phyloP scores from a whole-genome alignment of 495 filamentous ascomycete genomes.

The Aspergillus panamensis region DNA sequence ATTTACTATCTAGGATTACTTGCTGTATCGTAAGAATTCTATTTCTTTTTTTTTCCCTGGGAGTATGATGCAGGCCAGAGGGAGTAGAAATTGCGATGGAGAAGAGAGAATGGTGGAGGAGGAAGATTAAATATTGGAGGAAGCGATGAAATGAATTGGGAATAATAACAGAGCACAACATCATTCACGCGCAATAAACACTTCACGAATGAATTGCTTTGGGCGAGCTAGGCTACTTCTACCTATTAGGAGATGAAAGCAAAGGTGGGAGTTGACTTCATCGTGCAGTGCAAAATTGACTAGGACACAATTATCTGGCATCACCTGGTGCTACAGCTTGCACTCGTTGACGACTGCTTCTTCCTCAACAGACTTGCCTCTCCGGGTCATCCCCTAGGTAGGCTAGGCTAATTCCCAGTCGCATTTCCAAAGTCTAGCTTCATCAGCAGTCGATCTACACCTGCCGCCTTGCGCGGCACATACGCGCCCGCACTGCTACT shows the following conservation, averaged over 20 bases:
- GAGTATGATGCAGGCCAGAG: no score
- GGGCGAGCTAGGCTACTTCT: background rate
- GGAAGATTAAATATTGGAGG: no score
- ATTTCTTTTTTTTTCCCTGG: no score
- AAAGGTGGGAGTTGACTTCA: background rate
- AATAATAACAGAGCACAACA: no score
- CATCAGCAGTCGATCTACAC: conserved; percentile 79
- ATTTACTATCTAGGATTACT: no score
- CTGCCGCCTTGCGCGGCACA: conserved; percentile 61
- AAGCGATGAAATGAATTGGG: no score
- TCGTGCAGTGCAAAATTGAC: conserved; percentile 11
- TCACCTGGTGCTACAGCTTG: conserved; percentile 21
- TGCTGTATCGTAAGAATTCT: no score
- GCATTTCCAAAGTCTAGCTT: conserved; percentile 71
- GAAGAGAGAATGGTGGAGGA: no score
- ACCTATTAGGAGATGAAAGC: background rate
- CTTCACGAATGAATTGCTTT: no score
- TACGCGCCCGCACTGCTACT: conserved; percentile 38
- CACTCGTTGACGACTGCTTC: background rate
- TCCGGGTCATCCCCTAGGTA: background rate
- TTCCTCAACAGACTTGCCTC: conserved; percentile 2
- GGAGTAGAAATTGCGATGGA: no score
- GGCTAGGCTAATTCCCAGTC: conserved; percentile 2
- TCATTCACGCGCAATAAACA: no score
- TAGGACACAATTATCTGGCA: conserved; percentile 22